Evolutionary conservation across 2,329 filamentous ascomycete species (phyloP), one percentile per base, ranked within the genome.

Genomic region (Colletotrichum spaethianum): DNA sequence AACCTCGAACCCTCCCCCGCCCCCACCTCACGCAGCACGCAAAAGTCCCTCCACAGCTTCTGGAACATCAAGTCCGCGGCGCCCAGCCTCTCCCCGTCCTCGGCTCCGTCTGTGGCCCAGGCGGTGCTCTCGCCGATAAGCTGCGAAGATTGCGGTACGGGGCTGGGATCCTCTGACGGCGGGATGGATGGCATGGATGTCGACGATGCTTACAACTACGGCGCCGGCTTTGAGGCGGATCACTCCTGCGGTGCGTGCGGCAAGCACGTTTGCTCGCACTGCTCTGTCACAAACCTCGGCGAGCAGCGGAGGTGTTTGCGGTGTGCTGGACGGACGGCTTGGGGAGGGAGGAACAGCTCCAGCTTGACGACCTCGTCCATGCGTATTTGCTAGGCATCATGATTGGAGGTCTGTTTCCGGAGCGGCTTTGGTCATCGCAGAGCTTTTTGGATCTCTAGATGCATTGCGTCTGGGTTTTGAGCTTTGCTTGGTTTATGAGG

Each of bases 11-110:
- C 76, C 64, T 62, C 62, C 50, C 48, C 75, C 28, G 60, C 59
- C n/a, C 31, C 63, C 42, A 18, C 74, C 46, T 31, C 31, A 4
- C 26, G 56, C 57, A 48, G 48, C 60, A 78, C 66, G 28, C 89
- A 91, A 77, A 82, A 84, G 4, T 90, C 87, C 0, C 82, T 92
- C 0, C 89, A 92, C 78, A 87, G 83, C 50, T 92, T 91, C 80
- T 92, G 89, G 89, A 84, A 85, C n/a, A 83, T 91, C 18, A 84
- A 82, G 1, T 81, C 83, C 0, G 78, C 82, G 0, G 78, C 81
- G 0, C 78, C 85, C 6, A 73, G 75, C 16, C 61, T 79, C 0
- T 76, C 77, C 4, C 74, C 76, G 2, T 70, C 75, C 1, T 76
- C 81, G 0, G 75, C 77, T 1, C 74, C 79, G 75, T 86, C 75